phyloP scores from a whole-genome alignment of 176 grass and related monocot genomes.

The Triticum monococcum region DNA sequence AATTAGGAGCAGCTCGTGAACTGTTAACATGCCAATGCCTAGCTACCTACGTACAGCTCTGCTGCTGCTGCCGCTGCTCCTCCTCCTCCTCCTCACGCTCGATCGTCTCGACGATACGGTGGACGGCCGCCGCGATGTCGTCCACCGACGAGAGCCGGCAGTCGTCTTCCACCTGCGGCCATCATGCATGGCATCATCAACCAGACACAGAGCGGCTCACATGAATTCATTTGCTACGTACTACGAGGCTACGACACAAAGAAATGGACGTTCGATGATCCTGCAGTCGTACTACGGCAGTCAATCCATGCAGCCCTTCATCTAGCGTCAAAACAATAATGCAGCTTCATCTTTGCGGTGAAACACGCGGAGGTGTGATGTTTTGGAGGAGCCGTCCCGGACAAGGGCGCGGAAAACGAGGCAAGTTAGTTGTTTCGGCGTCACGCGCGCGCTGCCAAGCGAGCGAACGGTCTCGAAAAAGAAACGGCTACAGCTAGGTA shows the following conservation, averaged over 20 bases:
- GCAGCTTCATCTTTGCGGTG: background rate
- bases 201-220: background rate
- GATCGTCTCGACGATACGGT: slow-evolving; percentile 48
- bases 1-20: background rate
- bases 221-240: background rate
- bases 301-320: background rate
- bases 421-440: background rate
- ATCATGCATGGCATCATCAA: background rate
- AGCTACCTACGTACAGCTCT: slow-evolving; percentile 1
- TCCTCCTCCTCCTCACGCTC: slow-evolving; percentile 23
- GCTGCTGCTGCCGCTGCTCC: background rate
- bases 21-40: background rate
- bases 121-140: slow-evolving; percentile 63
- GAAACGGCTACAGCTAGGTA: background rate
- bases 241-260: background rate
- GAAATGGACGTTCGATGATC: background rate
- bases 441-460: background rate
- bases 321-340: background rate
- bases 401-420: slow-evolving; percentile 24
- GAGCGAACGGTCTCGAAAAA: background rate
- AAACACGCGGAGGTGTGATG: background rate
- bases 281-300: background rate
- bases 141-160: slow-evolving; percentile 56
- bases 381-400: slow-evolving; percentile 19
- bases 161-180: slow-evolving; percentile 73